Evolutionary conservation across 2,329 filamentous ascomycete genomes (phyloP).

Genomic region (Penicillium capsulatum): DNA sequence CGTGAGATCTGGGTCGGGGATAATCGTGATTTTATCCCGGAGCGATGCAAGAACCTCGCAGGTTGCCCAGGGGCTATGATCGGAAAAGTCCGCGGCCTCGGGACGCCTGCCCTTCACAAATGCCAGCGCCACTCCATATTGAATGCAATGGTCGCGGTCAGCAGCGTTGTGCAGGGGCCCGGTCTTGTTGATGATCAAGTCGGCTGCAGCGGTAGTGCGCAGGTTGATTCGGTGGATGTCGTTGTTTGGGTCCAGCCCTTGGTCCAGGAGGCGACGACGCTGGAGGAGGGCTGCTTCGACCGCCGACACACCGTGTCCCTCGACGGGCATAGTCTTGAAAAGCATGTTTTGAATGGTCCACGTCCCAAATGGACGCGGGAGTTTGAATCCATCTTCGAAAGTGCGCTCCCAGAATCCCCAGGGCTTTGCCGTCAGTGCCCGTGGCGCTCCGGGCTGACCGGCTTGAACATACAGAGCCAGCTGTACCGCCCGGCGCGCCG

Average conservation of each 20-base stretch:
- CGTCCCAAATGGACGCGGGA: conserved; percentile 17
- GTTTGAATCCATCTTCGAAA: conserved; percentile 18
- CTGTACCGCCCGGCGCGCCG: conserved; percentile 40
- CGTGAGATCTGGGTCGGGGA: conserved; percentile 27
- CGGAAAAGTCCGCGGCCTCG: conserved; percentile 26
- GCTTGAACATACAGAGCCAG: conserved; percentile 29
- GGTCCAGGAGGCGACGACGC: conserved; percentile 7
- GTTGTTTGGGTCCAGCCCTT: conserved; percentile 10
- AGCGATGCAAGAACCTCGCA: conserved; percentile 21
- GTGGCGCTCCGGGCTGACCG: conserved; percentile 29
- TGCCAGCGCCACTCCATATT: conserved; percentile 32
- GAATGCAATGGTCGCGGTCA: conserved; percentile 37
- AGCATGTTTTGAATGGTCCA: conserved; percentile 25
- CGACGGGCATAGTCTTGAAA: conserved; percentile 28
- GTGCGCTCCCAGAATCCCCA: conserved; percentile 37
- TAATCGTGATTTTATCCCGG: conserved; percentile 24
- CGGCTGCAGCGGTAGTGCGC: conserved; percentile 29
- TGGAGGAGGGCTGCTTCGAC: conserved; percentile 31
- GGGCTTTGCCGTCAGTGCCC: conserved; percentile 28
- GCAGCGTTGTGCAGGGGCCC: conserved; percentile 28
- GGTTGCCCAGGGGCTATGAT: conserved; percentile 24
- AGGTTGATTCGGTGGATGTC: conserved; percentile 27
- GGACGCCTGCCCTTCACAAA: conserved; percentile 29
- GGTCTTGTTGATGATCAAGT: conserved; percentile 33
- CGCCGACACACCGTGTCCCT: conserved; percentile 35